Conservation (phyloP, 495 filamentous ascomycete species). For the Apodospora peruviana region DNA sequence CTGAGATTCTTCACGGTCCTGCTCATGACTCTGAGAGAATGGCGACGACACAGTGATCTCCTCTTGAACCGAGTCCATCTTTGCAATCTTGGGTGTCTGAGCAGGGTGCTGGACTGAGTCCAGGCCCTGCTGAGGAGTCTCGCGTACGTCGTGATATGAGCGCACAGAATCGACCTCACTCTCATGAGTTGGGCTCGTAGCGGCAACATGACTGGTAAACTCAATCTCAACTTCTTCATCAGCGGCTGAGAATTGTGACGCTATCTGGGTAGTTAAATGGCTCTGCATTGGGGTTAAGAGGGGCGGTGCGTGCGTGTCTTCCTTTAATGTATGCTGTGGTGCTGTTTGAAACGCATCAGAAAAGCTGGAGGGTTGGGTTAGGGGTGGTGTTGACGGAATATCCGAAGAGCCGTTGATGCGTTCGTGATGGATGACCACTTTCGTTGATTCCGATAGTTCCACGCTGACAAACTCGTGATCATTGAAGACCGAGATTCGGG, state of each 20-base stretch:
- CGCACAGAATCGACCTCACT: too few relatives aligned
- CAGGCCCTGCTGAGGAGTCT: background rate
- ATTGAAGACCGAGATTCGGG: background rate
- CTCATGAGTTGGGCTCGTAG: background rate
- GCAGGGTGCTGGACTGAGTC: background rate
- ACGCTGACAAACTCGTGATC: background rate
- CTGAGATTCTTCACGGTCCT: background rate
- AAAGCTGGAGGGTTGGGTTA: background rate
- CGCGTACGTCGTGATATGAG: too few relatives aligned
- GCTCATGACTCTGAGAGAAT: background rate
- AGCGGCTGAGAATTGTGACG: background rate
- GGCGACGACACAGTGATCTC: constrained; percentile 5
- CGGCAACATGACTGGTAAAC: background rate
- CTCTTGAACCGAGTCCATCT: constrained; percentile 9
- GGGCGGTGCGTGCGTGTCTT: background rate
- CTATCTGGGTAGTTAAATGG: background rate
- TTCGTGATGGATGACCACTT: background rate
- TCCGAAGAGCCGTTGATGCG: background rate
- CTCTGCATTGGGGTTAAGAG: constrained; percentile 10
- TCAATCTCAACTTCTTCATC: background rate
- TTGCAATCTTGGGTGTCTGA: background rate
- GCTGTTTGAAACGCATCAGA: background rate
- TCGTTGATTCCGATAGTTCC: background rate
- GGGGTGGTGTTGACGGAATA: background rate
- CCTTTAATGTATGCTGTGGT: background rate